These are phyloP conservation scores for Metarhizium album DNA, from an alignment of 2,329 filamentous ascomycete species.

Conservation along the genomic window DNA sequence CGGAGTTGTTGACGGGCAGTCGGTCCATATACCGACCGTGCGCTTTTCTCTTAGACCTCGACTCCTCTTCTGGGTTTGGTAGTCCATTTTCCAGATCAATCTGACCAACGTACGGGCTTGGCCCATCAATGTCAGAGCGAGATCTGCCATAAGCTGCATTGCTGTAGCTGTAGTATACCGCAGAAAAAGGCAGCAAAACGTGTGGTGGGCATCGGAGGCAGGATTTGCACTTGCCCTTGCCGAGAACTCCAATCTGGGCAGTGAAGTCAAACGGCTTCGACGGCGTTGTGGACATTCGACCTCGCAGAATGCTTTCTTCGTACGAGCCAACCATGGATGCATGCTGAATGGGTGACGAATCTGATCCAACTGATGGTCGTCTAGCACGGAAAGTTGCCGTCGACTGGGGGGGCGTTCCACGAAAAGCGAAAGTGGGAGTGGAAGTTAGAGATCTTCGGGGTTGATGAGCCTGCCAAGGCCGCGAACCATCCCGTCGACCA, in stretches of 20 bases:
- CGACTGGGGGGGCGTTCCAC: slow-evolving; percentile 36
- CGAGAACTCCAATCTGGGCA: slow-evolving; percentile 89
- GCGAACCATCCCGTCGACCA: slow-evolving; percentile 45
- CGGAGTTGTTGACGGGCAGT: slow-evolving; percentile 18
- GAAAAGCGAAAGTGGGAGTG: slow-evolving; percentile 30
- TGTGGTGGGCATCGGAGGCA: slow-evolving; percentile 80
- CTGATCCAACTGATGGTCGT: slow-evolving; percentile 60
- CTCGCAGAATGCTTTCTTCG: slow-evolving; percentile 89
- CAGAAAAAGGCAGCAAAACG: slow-evolving; percentile 81
- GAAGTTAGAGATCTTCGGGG: slow-evolving; percentile 65
- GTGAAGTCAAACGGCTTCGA: slow-evolving; percentile 88
- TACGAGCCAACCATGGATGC: slow-evolving; percentile 97
- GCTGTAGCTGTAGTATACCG: slow-evolving; percentile 91
- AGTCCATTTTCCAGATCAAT: slow-evolving; percentile 83
- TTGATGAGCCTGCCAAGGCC: slow-evolving; percentile 68
- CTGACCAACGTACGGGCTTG: slow-evolving; percentile 90
- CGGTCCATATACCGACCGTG: slow-evolving; percentile 33
- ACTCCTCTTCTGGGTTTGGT: slow-evolving; percentile 37
- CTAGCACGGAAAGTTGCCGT: slow-evolving; percentile 44
- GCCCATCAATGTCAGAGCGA: slow-evolving; percentile 69
- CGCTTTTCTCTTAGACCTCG: slow-evolving; percentile 36
- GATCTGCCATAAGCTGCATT: slow-evolving; percentile 52
- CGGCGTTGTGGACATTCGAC: slow-evolving; percentile 92
- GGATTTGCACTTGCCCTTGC: slow-evolving; percentile 77
- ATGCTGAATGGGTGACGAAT: slow-evolving; percentile 69